These are phyloP conservation scores for Globisporangium echinulatum DNA, from an alignment of 352 stramenopile genomes.

Conservation along the genomic window DNA sequence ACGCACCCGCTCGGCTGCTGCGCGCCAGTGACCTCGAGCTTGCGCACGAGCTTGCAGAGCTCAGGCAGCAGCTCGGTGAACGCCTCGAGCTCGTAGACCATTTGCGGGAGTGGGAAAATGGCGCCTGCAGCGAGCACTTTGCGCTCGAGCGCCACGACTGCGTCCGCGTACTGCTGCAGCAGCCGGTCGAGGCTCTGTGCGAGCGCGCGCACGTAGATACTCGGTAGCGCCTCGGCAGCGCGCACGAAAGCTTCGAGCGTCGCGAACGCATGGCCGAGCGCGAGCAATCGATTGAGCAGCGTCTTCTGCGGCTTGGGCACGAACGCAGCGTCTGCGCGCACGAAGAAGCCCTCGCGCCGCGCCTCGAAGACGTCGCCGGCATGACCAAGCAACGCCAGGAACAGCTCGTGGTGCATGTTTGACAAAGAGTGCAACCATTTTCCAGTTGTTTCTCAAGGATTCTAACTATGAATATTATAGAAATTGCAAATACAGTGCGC, in stretches of 20 bases:
- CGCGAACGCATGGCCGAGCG: slow-evolving; percentile 42
- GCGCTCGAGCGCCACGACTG: slow-evolving; percentile 44
- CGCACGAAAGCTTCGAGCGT: slow-evolving; percentile 44
- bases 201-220: slow-evolving; percentile 52
- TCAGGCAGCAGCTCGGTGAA: slow-evolving; percentile 54
- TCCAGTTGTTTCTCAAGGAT: background rate
- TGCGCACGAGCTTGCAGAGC: slow-evolving; percentile 41
- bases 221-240: slow-evolving; percentile 19
- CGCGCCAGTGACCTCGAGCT: slow-evolving; percentile 13
- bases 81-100: slow-evolving; percentile 65
- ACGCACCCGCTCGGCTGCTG: slow-evolving; percentile 14
- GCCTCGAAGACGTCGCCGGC: slow-evolving; percentile 54
- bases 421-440: background rate
- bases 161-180: slow-evolving; percentile 46
- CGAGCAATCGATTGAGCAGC: slow-evolving; percentile 50
- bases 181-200: slow-evolving; percentile 47
- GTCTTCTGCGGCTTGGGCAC: slow-evolving; percentile 42
- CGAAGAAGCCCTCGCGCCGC: slow-evolving; percentile 49
- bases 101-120: slow-evolving; percentile 54
- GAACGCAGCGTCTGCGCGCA: slow-evolving; percentile 34
- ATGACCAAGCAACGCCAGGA: slow-evolving; percentile 66
- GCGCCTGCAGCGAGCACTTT: slow-evolving; percentile 33
- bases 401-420: slow-evolving; percentile 72
- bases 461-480: slow-evolving; percentile 1
- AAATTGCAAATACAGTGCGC: background rate